Conservation (phyloP, 2,329 filamentous ascomycete species). For the Monilinia laxa region DNA sequence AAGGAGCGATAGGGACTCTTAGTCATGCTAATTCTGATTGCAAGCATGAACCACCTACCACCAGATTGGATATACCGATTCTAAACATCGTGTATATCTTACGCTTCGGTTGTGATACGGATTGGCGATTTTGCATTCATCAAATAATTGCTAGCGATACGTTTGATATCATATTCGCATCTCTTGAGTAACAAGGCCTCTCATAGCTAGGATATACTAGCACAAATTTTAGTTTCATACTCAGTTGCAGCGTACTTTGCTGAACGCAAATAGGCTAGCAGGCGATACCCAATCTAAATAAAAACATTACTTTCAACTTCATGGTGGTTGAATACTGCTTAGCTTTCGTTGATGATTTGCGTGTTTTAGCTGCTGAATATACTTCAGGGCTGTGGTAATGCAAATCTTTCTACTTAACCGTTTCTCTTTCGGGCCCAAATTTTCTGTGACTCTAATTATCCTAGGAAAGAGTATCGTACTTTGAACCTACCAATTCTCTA, state of each 20-base stretch:
- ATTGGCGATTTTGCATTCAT: constrained; percentile 16
- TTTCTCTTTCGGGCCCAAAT: background rate
- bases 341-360: background rate
- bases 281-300: constrained; percentile 20
- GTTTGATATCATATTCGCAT: constrained; percentile 11
- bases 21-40: background rate
- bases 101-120: constrained; percentile 4
- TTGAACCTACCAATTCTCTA: background rate
- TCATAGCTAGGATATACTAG: constrained; percentile 11
- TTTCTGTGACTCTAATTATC: background rate
- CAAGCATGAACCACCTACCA: background rate
- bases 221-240: constrained; percentile 16
- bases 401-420: background rate
- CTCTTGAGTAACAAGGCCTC: constrained; percentile 8
- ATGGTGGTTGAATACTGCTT: background rate
- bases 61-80: background rate
- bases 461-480: background rate
- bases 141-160: constrained; percentile 1
- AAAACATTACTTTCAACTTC: constrained; percentile 11
- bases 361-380: background rate
- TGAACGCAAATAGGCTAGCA: constrained; percentile 16
- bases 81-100: background rate
- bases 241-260: constrained; percentile 13
- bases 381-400: background rate
- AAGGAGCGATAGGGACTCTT: constrained; percentile 15